Evolutionary conservation across 371 early-diverging fungal species (phyloP).

Genomic region (Catenaria anguillulae): DNA sequence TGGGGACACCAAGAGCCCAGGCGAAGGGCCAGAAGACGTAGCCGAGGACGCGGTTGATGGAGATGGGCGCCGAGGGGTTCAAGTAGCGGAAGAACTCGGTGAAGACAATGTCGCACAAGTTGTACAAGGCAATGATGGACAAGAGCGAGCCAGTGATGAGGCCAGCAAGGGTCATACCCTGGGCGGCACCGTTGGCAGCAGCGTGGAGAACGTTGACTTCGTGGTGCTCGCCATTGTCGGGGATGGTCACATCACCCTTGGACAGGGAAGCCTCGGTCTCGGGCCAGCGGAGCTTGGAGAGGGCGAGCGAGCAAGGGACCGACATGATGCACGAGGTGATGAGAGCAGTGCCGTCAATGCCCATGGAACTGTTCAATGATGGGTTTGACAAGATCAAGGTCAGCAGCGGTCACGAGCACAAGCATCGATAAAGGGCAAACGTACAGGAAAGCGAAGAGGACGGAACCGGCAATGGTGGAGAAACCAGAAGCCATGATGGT

Average conservation of each 20-base stretch:
- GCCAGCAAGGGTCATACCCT: constrained; percentile 58
- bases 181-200: constrained; percentile 68
- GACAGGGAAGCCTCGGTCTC: constrained; percentile 66
- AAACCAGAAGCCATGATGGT: constrained; percentile 83
- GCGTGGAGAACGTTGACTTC: constrained; percentile 69
- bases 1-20: constrained; percentile 68
- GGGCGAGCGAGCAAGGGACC: constrained; percentile 67
- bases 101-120: constrained; percentile 48
- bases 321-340: constrained; percentile 82
- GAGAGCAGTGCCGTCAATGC: not conserved
- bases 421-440: constrained; percentile 10
- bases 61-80: constrained; percentile 35
- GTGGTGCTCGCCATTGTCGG: constrained; percentile 36
- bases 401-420: not conserved
- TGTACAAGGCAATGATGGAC: constrained; percentile 53
- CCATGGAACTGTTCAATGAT: constrained; percentile 11
- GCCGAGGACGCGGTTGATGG: constrained; percentile 51
- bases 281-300: constrained; percentile 74
- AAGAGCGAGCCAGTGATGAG: constrained; percentile 62
- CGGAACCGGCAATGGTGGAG: constrained; percentile 83
- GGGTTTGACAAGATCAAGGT: constrained; percentile 12
- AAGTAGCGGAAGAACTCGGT: constrained; percentile 64
- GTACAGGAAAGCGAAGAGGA: constrained; percentile 31
- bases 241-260: constrained; percentile 40
- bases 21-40: constrained; percentile 65